A percentile compares a stretch with the other conserved stretches of the same genome.
Conservation (phyloP, 306 rosid genomes). For the Herpetospermum pedunculosum region DNA sequence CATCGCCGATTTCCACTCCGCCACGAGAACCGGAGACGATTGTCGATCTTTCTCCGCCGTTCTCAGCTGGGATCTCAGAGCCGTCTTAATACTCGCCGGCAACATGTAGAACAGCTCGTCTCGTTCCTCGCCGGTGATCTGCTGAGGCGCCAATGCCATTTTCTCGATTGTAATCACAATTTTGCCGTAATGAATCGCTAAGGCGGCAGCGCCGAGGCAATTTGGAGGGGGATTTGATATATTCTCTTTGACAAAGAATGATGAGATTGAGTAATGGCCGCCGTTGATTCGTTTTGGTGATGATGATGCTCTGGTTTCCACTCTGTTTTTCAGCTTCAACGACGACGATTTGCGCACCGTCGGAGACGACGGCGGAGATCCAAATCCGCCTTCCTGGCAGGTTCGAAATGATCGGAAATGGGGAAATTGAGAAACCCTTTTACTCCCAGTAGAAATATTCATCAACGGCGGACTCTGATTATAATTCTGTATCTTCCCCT, state of each 20-base stretch:
- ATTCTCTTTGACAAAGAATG: constrained; percentile 22
- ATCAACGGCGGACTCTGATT: constrained; percentile 18
- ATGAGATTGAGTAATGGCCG: constrained; percentile 31
- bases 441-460: neutral
- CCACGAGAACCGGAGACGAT: constrained; percentile 31
- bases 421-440: constrained; percentile 15
- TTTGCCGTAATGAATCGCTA: constrained; percentile 69
- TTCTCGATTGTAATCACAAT: constrained; percentile 49
- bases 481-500: constrained; percentile 9
- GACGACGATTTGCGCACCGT: constrained; percentile 35
- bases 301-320: constrained; percentile 9
- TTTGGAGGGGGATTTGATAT: constrained; percentile 26
- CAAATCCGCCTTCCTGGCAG: constrained; percentile 26
- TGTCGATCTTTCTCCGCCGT: constrained; percentile 24
- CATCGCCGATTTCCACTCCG: constrained; percentile 33
- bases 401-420: constrained; percentile 31
- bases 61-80: constrained; percentile 47
- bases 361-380: constrained; percentile 21
- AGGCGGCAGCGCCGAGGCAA: constrained; percentile 61
- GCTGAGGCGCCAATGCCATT: constrained; percentile 34
- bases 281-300: constrained; percentile 19
- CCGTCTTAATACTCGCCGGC: constrained; percentile 35
- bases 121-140: constrained; percentile 36
- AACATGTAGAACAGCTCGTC: constrained; percentile 48
- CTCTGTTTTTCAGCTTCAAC: constrained; percentile 26